phyloP scores from a whole-genome alignment of 768 basidiomycete genomes.

The Albatrellus ellisii region DNA sequence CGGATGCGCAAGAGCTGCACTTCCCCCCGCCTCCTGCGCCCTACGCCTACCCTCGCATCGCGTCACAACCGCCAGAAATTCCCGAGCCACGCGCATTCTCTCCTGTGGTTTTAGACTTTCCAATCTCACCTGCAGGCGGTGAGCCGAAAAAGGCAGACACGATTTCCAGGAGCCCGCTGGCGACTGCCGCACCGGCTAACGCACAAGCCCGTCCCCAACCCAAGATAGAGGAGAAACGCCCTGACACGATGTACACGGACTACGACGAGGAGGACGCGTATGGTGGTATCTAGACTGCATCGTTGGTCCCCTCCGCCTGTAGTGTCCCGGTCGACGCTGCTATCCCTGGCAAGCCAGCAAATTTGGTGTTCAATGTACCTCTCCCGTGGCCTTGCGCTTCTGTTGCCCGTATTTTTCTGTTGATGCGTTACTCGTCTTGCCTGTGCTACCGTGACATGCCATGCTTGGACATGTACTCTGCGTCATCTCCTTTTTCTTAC shows the following conservation, averaged over 20 bases:
- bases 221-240: constrained; percentile 22
- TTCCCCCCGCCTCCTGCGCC: constrained; percentile 18
- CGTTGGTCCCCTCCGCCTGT: neutral
- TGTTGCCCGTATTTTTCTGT: too few relatives aligned
- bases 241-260: constrained; percentile 33
- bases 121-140: constrained; percentile 14
- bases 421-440: too few relatives aligned
- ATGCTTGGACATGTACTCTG: too few relatives aligned
- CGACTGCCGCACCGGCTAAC: constrained; percentile 3
- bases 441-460: too few relatives aligned
- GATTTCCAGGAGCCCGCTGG: constrained; percentile 12
- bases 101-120: constrained; percentile 20
- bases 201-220: constrained; percentile 9
- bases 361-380: neutral
- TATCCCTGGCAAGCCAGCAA: neutral
- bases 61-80: constrained; percentile 37
- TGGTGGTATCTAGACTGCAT: constrained; percentile 39
- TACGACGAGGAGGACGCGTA: constrained; percentile 62
- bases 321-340: constrained; percentile 4
- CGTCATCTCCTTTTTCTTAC: too few relatives aligned
- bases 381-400: neutral
- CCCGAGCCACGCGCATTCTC: constrained; percentile 38
- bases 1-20: constrained; percentile 10
- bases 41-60: constrained; percentile 27
- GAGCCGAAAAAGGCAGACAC: constrained; percentile 10